These are phyloP conservation scores for Gremmenia infestans DNA, from an alignment of 2,329 filamentous ascomycete genomes.

Conservation along the genomic window DNA sequence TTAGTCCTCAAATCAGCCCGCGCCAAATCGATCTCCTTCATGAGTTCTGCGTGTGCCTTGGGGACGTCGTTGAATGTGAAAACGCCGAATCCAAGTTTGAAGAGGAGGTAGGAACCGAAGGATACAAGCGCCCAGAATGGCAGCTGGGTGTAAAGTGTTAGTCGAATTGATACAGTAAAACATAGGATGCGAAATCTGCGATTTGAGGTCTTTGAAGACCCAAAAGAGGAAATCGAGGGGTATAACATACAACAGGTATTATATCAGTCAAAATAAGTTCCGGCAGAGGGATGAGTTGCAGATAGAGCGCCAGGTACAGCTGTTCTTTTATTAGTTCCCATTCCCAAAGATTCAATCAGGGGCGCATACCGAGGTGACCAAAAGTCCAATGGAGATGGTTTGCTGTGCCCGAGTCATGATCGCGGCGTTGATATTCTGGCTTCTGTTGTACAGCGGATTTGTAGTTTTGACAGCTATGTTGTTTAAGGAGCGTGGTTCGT, in stretches of 20 bases:
- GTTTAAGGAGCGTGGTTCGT: constrained; percentile 30
- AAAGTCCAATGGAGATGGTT: constrained; percentile 80
- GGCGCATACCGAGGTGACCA: constrained; percentile 73
- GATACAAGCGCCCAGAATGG: constrained; percentile 90
- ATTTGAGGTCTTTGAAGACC: not conserved
- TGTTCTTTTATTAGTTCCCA: constrained; percentile 34
- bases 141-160: constrained; percentile 49
- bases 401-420: constrained; percentile 93
- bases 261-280: constrained; percentile 74
- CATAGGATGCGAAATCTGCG: not conserved
- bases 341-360: constrained; percentile 4
- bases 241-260: constrained; percentile 73
- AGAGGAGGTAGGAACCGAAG: constrained; percentile 87
- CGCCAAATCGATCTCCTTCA: constrained; percentile 75
- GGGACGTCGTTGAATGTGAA: constrained; percentile 96
- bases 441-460: not conserved
- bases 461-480: constrained; percentile 1
- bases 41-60: constrained; percentile 82
- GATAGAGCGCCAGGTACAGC: constrained; percentile 85
- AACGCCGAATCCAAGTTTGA: constrained; percentile 86
- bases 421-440: constrained; percentile 18
- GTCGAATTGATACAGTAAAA: constrained; percentile 6
- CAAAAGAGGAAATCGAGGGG: not conserved
- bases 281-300: constrained; percentile 78
- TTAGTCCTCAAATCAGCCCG: constrained; percentile 67